Evolutionary conservation across 1,284 basidiomycete species (phyloP).

Genomic region (Trametes pubescens): DNA sequence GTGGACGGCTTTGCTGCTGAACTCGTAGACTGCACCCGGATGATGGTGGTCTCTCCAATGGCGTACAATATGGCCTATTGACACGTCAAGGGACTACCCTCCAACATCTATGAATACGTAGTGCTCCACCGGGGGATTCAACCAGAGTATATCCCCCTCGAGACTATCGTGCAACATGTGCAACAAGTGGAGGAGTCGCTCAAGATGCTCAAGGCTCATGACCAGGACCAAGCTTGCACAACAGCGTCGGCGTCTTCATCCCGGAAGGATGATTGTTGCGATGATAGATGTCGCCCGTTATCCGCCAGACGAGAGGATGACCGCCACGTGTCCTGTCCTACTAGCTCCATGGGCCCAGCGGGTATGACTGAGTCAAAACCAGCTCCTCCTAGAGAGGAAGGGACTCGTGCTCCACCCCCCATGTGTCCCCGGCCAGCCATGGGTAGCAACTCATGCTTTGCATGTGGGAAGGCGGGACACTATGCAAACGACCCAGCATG

Average conservation of each 20-base stretch:
- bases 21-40: not conserved
- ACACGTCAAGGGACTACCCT: not conserved
- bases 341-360: too few relatives aligned
- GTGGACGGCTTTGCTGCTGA: not conserved
- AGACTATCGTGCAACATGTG: not conserved
- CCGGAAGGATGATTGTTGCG: too few relatives aligned
- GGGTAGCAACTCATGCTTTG: not conserved
- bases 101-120: not conserved
- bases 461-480: not conserved
- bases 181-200: not conserved
- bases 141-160: not conserved
- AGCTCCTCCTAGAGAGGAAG: too few relatives aligned
- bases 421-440: too few relatives aligned
- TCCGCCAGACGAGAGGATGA: too few relatives aligned
- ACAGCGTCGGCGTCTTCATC: too few relatives aligned
- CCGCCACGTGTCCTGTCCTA: too few relatives aligned
- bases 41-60: not conserved
- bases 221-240: not conserved
- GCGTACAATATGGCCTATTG: not conserved
- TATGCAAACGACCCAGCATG: not conserved
- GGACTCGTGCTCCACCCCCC: too few relatives aligned
- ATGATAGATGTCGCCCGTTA: too few relatives aligned
- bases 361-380: too few relatives aligned
- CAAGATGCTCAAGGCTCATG: not conserved
- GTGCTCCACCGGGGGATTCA: not conserved